A percentile compares a stretch with the other conserved stretches of the same genome.
These are phyloP conservation scores for Chlorella sp. DNA, from an alignment of 139 green algal genomes.

Conservation along the genomic window DNA sequence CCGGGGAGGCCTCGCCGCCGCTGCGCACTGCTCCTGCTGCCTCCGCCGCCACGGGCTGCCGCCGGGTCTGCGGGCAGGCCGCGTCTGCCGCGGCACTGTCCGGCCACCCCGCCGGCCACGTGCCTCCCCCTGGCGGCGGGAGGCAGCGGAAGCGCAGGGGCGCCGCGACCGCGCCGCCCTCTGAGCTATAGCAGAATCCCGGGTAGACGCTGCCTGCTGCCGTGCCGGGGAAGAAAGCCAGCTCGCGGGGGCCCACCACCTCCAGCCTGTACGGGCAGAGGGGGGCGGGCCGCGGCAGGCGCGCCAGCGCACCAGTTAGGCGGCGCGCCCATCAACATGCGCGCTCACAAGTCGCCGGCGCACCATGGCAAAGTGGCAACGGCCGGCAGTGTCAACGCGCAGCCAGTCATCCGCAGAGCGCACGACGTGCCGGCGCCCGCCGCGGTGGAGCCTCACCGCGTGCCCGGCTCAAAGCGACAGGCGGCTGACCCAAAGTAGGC, in stretches of 20 bases:
- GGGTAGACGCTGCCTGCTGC: slow-evolving; percentile 38
- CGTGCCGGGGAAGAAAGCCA: slow-evolving; percentile 67
- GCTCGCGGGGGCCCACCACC: slow-evolving; percentile 63
- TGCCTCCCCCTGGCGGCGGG: neutral
- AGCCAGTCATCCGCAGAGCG: no score
- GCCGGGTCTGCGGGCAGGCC: neutral
- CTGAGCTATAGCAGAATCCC: slow-evolving; percentile 70
- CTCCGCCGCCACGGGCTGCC: slow-evolving; percentile 14
- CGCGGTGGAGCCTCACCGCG: slow-evolving; percentile 11
- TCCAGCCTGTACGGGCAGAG: slow-evolving; percentile 32
- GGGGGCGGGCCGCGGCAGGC: no score
- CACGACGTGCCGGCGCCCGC: no score
- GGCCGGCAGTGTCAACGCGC: no score
- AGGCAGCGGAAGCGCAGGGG: slow-evolving; percentile 26
- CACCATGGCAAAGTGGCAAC: no score
- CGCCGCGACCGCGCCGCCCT: slow-evolving; percentile 49
- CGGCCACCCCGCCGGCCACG: neutral
- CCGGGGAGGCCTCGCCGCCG: neutral
- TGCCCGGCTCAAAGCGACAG: slow-evolving; percentile 70
- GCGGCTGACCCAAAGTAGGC: slow-evolving; percentile 68
- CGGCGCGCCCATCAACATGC: no score
- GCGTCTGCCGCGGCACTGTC: neutral
- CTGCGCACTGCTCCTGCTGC: slow-evolving; percentile 12
- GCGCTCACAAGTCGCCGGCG: no score
- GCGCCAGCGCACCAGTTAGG: no score